A percentile compares a stretch with the other conserved stretches of the same genome.
Evolutionary conservation across 2,329 filamentous ascomycete species (phyloP).

Genomic region (Leptoxyphium fumago): DNA sequence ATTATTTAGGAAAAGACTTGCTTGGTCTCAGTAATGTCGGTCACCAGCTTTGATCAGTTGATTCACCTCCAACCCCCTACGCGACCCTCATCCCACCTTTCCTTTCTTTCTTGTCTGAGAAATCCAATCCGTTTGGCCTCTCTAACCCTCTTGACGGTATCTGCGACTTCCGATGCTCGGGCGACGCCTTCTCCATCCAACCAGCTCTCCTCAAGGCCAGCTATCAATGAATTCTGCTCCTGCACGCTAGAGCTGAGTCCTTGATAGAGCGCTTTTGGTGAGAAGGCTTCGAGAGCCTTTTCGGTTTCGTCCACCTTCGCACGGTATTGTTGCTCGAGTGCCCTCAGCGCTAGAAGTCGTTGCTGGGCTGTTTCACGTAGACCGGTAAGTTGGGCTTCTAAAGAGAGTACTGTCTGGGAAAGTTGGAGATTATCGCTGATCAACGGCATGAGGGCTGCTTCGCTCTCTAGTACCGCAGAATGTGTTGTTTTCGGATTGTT

Average conservation of each 20-base stretch:
- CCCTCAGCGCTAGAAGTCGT: conserved; percentile 67
- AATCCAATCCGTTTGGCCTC: conserved; percentile 69
- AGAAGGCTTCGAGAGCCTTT: conserved; percentile 66
- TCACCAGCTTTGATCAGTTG: too few species aligned
- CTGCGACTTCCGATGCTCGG: conserved; percentile 65
- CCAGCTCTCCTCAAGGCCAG: conserved; percentile 84
- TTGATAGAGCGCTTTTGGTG: conserved; percentile 75
- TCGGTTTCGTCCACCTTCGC: conserved; percentile 85
- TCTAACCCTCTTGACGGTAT: conserved; percentile 71
- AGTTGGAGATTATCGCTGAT: conserved; percentile 59
- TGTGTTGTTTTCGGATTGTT: conserved; percentile 53
- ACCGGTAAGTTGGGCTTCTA: conserved; percentile 43
- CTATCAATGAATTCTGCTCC: conserved; percentile 71
- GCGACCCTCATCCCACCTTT: conserved; percentile 88
- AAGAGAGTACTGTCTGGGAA: conserved; percentile 45
- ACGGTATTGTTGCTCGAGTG: conserved; percentile 83
- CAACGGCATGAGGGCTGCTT: conserved; percentile 47
- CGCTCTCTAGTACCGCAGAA: conserved; percentile 52
- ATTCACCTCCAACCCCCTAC: conserved; percentile 82
- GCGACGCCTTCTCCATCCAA: conserved; percentile 50
- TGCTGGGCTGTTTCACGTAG: conserved; percentile 62
- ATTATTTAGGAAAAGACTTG: too few species aligned
- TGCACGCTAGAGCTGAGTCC: conserved; percentile 58
- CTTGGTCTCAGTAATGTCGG: too few species aligned
- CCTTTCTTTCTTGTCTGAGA: conserved; percentile 70